phyloP scores from a whole-genome alignment of 2,329 filamentous ascomycete genomes.

The Penicillium sp. region DNA sequence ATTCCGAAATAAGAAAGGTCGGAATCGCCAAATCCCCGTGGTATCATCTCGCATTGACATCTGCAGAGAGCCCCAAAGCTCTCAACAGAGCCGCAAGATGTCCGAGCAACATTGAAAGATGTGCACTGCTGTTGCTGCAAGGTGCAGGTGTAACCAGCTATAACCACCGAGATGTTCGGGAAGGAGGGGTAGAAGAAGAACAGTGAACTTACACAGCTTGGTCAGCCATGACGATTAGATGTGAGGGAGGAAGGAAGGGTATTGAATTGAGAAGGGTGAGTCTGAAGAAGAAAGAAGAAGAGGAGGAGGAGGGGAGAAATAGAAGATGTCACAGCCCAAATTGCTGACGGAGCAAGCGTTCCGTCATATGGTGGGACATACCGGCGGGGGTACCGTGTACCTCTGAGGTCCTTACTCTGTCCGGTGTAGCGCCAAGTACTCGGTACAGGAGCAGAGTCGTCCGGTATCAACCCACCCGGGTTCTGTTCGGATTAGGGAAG shows the following conservation, averaged over 20 bases:
- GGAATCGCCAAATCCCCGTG: conserved; percentile 1
- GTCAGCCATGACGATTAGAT: conserved; percentile 41
- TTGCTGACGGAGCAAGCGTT: conserved; percentile 39
- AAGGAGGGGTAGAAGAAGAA: conserved; percentile 7
- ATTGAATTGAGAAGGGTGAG: conserved; percentile 18
- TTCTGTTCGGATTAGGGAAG: conserved; percentile 15
- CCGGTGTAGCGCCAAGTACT: conserved; percentile 26
- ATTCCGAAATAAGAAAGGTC: conserved; percentile 10
- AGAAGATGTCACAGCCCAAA: conserved; percentile 20
- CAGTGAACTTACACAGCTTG: conserved; percentile 46
- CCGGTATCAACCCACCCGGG: conserved; percentile 32
- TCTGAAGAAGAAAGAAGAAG: conserved; percentile 23
- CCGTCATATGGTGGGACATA: conserved; percentile 36
- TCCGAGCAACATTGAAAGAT: conserved; percentile 2
- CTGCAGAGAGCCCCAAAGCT: neutral
- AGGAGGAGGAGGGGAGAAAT: conserved; percentile 26
- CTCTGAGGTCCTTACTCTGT: conserved; percentile 9
- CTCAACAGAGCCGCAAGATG: conserved; percentile 1
- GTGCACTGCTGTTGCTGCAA: neutral
- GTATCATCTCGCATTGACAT: conserved; percentile 6
- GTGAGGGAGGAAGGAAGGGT: conserved; percentile 8
- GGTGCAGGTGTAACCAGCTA: neutral
- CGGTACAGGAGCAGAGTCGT: conserved; percentile 39
- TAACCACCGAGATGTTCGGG: conserved; percentile 2
- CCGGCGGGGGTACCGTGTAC: conserved; percentile 19